Conservation (phyloP, 1,139 yeast species). For the Taphrina flavorubra region DNA sequence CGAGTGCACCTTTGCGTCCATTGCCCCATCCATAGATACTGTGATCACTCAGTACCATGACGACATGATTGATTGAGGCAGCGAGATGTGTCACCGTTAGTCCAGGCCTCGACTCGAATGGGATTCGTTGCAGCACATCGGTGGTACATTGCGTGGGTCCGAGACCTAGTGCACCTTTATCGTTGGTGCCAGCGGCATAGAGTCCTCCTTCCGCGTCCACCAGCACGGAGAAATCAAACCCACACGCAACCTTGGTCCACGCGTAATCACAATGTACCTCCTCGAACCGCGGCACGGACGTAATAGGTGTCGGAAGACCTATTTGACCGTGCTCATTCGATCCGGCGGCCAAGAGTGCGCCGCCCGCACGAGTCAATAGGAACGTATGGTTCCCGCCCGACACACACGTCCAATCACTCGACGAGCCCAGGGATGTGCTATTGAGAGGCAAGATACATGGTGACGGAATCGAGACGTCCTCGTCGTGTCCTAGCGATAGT, state of each 20-base stretch:
- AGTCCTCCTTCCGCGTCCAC: conserved; percentile 56
- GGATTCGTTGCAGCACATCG: background rate
- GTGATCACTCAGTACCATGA: conserved; percentile 57
- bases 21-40: conserved; percentile 80
- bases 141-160: conserved; percentile 51
- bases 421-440: conserved; percentile 30
- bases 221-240: conserved; percentile 78
- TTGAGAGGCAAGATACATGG: conserved; percentile 29
- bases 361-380: conserved; percentile 64
- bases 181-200: conserved; percentile 66
- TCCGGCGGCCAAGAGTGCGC: conserved; percentile 66
- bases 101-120: background rate
- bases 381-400: conserved; percentile 92
- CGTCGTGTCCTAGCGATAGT: conserved; percentile 41
- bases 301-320: conserved; percentile 49
- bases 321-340: conserved; percentile 65
- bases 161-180: conserved; percentile 76
- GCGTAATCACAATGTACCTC: conserved; percentile 11
- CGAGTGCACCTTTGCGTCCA: conserved; percentile 75
- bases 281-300: conserved; percentile 40
- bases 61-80: conserved; percentile 65
- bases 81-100: conserved; percentile 51
- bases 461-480: conserved; percentile 43
- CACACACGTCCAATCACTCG: conserved; percentile 52
- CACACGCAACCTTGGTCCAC: conserved; percentile 57